Evolutionary conservation across 1,284 basidiomycete species (phyloP).

Genomic region (Ganoderma resinaceum): DNA sequence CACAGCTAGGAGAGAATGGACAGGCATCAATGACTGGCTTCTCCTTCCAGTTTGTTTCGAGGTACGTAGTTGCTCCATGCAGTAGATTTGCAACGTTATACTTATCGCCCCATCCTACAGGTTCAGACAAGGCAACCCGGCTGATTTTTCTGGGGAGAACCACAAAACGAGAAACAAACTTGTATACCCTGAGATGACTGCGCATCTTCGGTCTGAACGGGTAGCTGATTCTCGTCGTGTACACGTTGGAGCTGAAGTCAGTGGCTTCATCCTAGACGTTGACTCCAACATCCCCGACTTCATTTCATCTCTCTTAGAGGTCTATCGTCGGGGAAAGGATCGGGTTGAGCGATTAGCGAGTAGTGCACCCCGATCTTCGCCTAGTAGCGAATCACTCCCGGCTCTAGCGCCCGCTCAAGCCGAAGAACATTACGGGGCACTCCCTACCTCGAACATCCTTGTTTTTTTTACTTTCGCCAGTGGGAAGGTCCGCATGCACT

Average conservation of each 20-base stretch:
- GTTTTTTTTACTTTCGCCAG: conserved; percentile 83
- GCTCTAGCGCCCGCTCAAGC: conserved; percentile 22
- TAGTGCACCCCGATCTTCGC: conserved; percentile 53
- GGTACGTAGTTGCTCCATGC: conserved; percentile 51
- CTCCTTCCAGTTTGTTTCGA: conserved; percentile 84
- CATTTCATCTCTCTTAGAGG: conserved; percentile 82
- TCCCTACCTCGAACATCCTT: conserved; percentile 68
- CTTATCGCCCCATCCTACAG: conserved; percentile 44
- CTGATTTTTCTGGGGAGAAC: conserved; percentile 76
- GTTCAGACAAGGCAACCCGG: conserved; percentile 75
- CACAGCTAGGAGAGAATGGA: conserved; percentile 81
- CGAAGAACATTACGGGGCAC: conserved; percentile 44
- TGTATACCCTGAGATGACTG: conserved; percentile 82
- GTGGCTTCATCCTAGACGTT: conserved; percentile 86
- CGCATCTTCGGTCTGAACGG: conserved; percentile 70
- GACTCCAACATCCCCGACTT: conserved; percentile 85
- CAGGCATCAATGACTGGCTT: conserved; percentile 75
- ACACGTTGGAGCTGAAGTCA: conserved; percentile 77
- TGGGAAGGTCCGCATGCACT: conserved; percentile 77
- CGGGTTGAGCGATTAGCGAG: conserved; percentile 70
- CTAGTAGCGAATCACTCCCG: conserved; percentile 38
- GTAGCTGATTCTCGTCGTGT: conserved; percentile 60
- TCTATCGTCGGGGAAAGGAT: conserved; percentile 85
- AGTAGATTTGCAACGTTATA: conserved; percentile 8
- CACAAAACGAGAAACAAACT: conserved; percentile 81